Evolutionary conservation across 1,284 basidiomycete species (phyloP), one percentile per base, ranked within the genome.

Genomic region (Apiotrichum siamense): DNA sequence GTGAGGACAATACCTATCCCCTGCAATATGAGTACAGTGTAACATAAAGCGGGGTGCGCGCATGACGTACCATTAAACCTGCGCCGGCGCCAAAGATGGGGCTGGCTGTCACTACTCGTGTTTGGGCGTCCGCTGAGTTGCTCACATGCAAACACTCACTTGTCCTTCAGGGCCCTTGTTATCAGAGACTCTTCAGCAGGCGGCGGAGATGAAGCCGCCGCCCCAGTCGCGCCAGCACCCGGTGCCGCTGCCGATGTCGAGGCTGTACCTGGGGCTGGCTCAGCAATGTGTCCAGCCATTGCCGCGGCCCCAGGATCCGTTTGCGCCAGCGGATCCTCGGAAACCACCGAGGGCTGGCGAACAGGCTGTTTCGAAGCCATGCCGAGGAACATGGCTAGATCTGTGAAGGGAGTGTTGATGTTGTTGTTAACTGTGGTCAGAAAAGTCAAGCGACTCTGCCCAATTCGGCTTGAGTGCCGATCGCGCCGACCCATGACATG

Each of bases 61-160:
- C n/a, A 21, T 20, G 17, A 63, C 78, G 61, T 58, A 92, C 92
- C 90, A 96, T 93, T 20, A 97, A 80, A 41, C 92, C 93, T 60
- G 94, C 94, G 24, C 92, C 93, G 44, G 93, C 93, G 65, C 92
- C 88, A 63, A 97, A 97, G 75, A 89, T 91, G 31, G 90, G 92
- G 69, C 92, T 97, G 62, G n/a, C 4, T 6, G 36, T 47, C 45
- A 47, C 12, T n/a, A n/a, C n/a, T n/a, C n/a, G n/a, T n/a, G n/a
- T n/a, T n/a, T n/a, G n/a, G n/a, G n/a, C n/a, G n/a, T n/a, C n/a
- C n/a, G n/a, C n/a, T n/a, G n/a, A 4, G 13, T 25, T 4, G n/a
- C 1, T 27, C 31, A 18, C 21, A 13, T 11, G 15, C 13, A 6
- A 26, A 18, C 11, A 53, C 69, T 50, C 48, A 69, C 69, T 72